Evolutionary conservation across 495 filamentous ascomycete species (phyloP), one percentile per base, ranked within the genome.

Genomic region (Echria macrotheca): DNA sequence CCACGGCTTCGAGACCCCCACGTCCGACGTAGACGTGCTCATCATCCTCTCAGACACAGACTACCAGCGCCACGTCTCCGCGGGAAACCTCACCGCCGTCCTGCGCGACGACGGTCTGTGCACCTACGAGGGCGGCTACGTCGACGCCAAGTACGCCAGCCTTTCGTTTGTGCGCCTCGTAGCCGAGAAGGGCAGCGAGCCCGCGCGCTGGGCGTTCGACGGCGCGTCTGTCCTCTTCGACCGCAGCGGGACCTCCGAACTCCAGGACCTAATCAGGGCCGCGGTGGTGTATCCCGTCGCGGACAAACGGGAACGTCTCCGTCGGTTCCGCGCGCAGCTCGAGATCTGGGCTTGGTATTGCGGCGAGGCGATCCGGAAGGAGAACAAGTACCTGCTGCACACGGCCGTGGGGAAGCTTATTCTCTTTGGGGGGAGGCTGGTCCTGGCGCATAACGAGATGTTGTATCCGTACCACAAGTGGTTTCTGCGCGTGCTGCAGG

Each of bases 401-500:
- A 12, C 52, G 33, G 56, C 59, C 14, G 53, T 40, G 28, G 12
- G 31, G 14, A 59, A 59, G 48, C 24, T 62, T 50, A 36, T 52
- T 5, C 26, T 62, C 41, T 59, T 59, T 38, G 59, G 55, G 5
- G 53, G 53, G 6, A 17, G 59, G 47, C 31, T 61, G 42, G 32
- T 61, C 1, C 43, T 58, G 21, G 50, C 53, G 15, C 25, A 58
- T 7, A 61, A 61, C 24, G 55, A 56, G 40, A 22, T 54, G 43
- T 19, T 61, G 50, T 61, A 58, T 31, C 59, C 56, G 41, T 61
- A 35, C 29, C 56, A 58, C 29, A 58, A 58, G 44, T 61, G 55
- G 58, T 56, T 55, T 35, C 14, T 58, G 42, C 39, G 39, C 22
- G 53, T 56, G 55, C 33, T 61, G 44, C 47, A 39, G 22, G 21